Percentiles rank a stretch among this genome's conserved stretches.
These are phyloP conservation scores for Cadophora luteo-olivacea DNA, from an alignment of 2,329 filamentous ascomycete genomes.

Conservation along the genomic window DNA sequence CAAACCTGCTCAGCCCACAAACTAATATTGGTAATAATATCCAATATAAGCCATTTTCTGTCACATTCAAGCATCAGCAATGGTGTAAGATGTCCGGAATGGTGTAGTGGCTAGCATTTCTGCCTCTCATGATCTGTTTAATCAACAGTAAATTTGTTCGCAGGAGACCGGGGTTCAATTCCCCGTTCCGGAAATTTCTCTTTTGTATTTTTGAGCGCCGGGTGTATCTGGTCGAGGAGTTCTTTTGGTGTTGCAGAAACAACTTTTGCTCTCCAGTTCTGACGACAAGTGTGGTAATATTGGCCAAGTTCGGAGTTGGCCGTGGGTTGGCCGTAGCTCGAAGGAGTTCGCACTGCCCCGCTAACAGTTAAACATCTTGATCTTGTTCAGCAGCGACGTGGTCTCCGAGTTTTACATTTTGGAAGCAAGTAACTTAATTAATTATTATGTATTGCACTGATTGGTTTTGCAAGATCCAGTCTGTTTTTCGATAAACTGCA, in stretches of 20 bases:
- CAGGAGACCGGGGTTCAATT: conserved; percentile 15
- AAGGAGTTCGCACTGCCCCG: too few species aligned
- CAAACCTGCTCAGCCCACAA: neutral
- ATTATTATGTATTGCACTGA: too few species aligned
- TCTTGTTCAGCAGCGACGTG: too few species aligned
- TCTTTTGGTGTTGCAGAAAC: neutral
- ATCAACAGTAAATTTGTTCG: conserved; percentile 6
- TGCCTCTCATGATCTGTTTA: conserved; percentile 10
- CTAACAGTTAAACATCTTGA: too few species aligned
- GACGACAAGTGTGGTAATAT: neutral
- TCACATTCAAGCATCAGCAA: neutral
- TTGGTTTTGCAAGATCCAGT: too few species aligned
- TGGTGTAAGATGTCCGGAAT: conserved; percentile 10
- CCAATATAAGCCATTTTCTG: neutral
- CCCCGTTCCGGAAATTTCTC: conserved; percentile 5
- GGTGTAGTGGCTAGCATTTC: conserved; percentile 15
- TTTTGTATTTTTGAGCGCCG: conserved; percentile 8
- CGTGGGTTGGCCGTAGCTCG: too few species aligned
- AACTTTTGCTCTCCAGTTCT: neutral
- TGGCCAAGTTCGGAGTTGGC: neutral
- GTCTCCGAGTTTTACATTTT: too few species aligned
- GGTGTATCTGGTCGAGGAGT: too few species aligned
- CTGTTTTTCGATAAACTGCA: too few species aligned
- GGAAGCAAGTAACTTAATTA: too few species aligned
- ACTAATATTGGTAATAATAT: neutral